A percentile compares a stretch with the other conserved stretches of the same genome.
Conservation (phyloP, 2,329 filamentous ascomycete genomes). For the Aspergillus aculeatinus region DNA sequence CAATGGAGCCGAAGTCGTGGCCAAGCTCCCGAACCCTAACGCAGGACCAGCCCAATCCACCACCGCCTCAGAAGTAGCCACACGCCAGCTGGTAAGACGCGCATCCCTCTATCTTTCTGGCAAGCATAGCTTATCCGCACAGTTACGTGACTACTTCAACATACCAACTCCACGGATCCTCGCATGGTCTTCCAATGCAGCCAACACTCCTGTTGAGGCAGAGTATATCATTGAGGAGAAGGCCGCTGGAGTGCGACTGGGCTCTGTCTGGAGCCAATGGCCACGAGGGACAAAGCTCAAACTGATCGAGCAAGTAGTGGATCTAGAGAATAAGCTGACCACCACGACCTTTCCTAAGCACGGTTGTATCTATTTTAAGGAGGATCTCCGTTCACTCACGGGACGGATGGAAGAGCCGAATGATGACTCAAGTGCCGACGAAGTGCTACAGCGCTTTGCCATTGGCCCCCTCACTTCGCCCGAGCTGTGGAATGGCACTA, state of each 20-base stretch:
- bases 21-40: constrained; percentile 31
- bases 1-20: constrained; percentile 30
- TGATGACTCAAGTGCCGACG: background rate
- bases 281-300: constrained; percentile 23
- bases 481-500: constrained; percentile 23
- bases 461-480: constrained; percentile 25
- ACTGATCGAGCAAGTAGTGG: constrained; percentile 27
- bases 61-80: constrained; percentile 28
- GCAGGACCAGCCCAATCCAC: constrained; percentile 23
- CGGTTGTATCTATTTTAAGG: constrained; percentile 30
- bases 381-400: constrained; percentile 19
- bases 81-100: constrained; percentile 22
- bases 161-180: constrained; percentile 20
- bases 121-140: constrained; percentile 9
- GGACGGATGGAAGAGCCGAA: constrained; percentile 16
- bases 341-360: constrained; percentile 24
- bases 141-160: constrained; percentile 23
- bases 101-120: background rate
- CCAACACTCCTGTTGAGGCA: constrained; percentile 17
- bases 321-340: constrained; percentile 28
- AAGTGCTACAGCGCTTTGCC: constrained; percentile 16
- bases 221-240: constrained; percentile 34
- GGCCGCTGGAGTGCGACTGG: constrained; percentile 27
- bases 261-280: constrained; percentile 31
- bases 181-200: constrained; percentile 22